Evolutionary conservation across 257 asterid species (phyloP).

Genomic region (Lantana camara): DNA sequence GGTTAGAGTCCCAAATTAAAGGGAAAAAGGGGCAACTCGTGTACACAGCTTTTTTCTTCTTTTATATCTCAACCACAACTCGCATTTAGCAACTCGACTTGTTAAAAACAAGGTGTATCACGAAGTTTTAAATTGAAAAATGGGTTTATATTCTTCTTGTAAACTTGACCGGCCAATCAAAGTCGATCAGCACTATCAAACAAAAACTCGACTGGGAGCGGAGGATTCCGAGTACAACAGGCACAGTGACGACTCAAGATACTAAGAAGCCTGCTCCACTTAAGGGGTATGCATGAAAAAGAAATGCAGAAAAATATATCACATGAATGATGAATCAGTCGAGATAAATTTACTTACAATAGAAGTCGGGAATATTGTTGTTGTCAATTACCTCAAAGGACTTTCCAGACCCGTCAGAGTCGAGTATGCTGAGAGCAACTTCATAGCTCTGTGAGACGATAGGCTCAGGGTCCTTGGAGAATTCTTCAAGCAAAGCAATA

Average conservation of each 20-base stretch:
- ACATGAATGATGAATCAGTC: constrained; percentile 10
- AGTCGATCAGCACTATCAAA: neutral
- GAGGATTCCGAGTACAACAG: neutral
- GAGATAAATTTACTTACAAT: neutral
- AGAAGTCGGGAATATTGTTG: neutral
- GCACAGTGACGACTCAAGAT: constrained; percentile 10
- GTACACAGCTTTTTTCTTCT: neutral
- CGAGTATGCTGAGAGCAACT: constrained; percentile 95
- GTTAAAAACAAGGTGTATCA: neutral
- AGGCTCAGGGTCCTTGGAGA: constrained; percentile 80
- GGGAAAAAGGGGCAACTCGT: neutral
- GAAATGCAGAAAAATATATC: constrained; percentile 43
- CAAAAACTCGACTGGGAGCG: too few relatives aligned
- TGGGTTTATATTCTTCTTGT: neutral
- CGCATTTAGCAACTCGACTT: neutral
- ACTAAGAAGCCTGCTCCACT: constrained; percentile 35
- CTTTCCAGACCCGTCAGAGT: constrained; percentile 76
- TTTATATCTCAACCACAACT: neutral
- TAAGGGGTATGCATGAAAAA: constrained; percentile 72
- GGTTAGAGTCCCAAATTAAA: too few relatives aligned
- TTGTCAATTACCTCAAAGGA: constrained; percentile 70
- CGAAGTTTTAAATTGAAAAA: neutral
- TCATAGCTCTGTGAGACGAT: constrained; percentile 95
- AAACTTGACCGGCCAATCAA: neutral
- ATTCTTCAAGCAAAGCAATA: constrained; percentile 68